A percentile compares a stretch with the other conserved stretches of the same genome.
Evolutionary conservation across 2,329 filamentous ascomycete species (phyloP).

Genomic region (Ascochyta rabiei): DNA sequence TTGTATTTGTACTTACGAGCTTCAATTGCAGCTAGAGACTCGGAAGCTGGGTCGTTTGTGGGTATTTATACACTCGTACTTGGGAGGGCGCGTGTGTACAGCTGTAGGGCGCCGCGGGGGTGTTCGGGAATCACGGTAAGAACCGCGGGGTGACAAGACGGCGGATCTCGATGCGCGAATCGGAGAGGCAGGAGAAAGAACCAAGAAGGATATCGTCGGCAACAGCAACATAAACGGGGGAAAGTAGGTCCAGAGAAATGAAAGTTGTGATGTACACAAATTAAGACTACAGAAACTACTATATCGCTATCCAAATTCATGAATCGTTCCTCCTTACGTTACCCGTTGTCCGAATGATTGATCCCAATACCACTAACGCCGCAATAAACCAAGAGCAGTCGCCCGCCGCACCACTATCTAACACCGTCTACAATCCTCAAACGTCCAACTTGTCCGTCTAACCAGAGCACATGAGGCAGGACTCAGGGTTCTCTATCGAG

Average conservation of each 20-base stretch:
- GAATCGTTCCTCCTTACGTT: slow-evolving; percentile 30
- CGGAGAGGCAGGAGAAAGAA: slow-evolving; percentile 9
- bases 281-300: slow-evolving; percentile 18
- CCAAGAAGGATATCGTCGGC: slow-evolving; percentile 2
- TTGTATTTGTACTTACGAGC: slow-evolving; percentile 1
- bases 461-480: slow-evolving; percentile 97
- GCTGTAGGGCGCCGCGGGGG: slow-evolving; percentile 14
- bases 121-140: slow-evolving; percentile 12
- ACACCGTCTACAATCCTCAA: slow-evolving; percentile 9
- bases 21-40: background rate
- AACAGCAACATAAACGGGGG: background rate
- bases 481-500: slow-evolving; percentile 96
- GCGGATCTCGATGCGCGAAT: slow-evolving; percentile 13
- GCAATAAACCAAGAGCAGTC: slow-evolving; percentile 22
- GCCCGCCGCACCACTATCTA: slow-evolving; percentile 21
- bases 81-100: slow-evolving; percentile 10
- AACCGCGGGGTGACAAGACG: slow-evolving; percentile 5
- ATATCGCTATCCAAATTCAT: slow-evolving; percentile 27
- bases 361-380: slow-evolving; percentile 16
- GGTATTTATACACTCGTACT: slow-evolving; percentile 11
- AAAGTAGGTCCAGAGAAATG: background rate
- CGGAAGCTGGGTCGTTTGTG: background rate
- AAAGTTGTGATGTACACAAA: slow-evolving; percentile 13
- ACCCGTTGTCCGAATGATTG: slow-evolving; percentile 13
- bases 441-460: slow-evolving; percentile 52